Evolutionary conservation across 75 land plant genomes (phyloP), one percentile per base, ranked within the genome.

Genomic region (Selaginella moellendorffii): DNA sequence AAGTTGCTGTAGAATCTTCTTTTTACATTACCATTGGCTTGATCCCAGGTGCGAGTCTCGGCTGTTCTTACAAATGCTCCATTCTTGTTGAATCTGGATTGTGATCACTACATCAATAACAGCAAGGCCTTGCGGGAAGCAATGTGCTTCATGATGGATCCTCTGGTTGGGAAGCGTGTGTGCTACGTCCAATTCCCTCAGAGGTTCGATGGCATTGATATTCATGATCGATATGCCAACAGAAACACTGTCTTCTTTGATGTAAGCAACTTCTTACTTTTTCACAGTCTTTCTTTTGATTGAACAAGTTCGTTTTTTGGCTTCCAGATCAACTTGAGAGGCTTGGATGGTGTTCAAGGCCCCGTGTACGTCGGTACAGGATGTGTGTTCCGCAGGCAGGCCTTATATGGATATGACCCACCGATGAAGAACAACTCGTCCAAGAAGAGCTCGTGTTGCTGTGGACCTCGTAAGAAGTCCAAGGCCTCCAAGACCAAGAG

Each of bases 301-400:
- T n/a, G n/a, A n/a, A n/a, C n/a, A n/a, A n/a, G n/a, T 8, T 63
- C 17, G 1, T 2, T 24, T 30, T n/a, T 24, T 28, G 23, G 19
- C 26, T 1, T 62, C n/a, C 52, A 86, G 86, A 86, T 88, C 69
- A 85, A 88, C 72, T 83, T 88, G 90, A 80, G 68, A 73, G 93
- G 93, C 0, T 61, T 88, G 62, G 93, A 88, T 73, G 93, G 92
- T 9, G 80, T 88, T 14, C 93, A 88, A 74, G 93, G 93, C 0
- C 93, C 93, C 0, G 93, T 88, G n/a, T 85, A 88, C 61, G 93
- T 88, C 1, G 93, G 93, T 54, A 88, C 93, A 0, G 93, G 93
- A 1, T 85, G 89, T 68, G 81, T 78, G 64, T 88, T 88, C 72
- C 82, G 81, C 60, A 62, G 93, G 46, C 46, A 82, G 66, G 89